Evolutionary conservation across 176 grass and related monocot species (phyloP), one percentile per base, ranked within the genome.

Genomic region (Bromus sterilis): DNA sequence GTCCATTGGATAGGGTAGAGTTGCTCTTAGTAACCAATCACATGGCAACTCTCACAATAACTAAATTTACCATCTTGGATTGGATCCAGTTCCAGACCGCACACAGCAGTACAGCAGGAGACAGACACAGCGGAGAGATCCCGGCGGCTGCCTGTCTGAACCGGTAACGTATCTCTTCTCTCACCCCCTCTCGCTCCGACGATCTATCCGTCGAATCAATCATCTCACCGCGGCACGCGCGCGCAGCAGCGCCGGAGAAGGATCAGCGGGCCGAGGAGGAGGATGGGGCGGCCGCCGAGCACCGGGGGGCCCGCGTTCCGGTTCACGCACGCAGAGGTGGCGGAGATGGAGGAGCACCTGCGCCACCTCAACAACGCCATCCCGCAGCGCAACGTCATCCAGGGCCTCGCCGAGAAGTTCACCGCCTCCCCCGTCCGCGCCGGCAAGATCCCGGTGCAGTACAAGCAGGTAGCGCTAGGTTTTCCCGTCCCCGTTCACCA

Each of bases 331-430:
- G 75, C 88, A 59, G 94, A 97, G 92, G 94, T 94, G 74, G 80
- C 53, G 61, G 93, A 99, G 82, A 93, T 99, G 96, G 96, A 99
- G 88, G 60, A 89, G 71, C 82, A 85, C 72, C 88, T 99, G 66
- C 91, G 86, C 58, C 86, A 99, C 44, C 84, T 81, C 67, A 88
- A 93, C 87, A 89, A 95, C 73, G 77, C 87, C 69, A 88, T 95
- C 88, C 93, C 96, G 61, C 36, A 34, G 56, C 89, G 93, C 66
- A 62, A 46, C 26, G 77, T 88, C 71, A 88, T 99, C 56, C 86
- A 82, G 83, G 74, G 65, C 16, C 85, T 99, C 64, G 96, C 93
- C 23, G 91, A 99, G 51, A 99, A 78, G 85, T 99, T 99, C 87
- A 93, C 93, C 57, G 59, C 80, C 74, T 91, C 96, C 28, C 40